These are phyloP conservation scores for Termitomyces bulborhizus DNA, from an alignment of 768 basidiomycete species.

Conservation along the genomic window DNA sequence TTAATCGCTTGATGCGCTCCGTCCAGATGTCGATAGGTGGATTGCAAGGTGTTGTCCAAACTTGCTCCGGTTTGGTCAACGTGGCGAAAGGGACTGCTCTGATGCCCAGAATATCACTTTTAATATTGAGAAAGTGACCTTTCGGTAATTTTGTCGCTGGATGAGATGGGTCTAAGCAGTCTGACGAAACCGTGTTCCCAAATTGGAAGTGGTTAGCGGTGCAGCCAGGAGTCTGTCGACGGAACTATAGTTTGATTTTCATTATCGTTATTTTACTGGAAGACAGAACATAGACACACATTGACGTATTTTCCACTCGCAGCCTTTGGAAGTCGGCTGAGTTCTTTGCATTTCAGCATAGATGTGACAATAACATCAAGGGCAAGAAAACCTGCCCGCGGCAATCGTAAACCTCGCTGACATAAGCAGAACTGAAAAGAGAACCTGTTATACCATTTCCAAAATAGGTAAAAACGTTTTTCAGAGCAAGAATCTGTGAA, in stretches of 20 bases:
- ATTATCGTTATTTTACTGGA: not conserved
- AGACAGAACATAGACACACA: slow-evolving; percentile 18
- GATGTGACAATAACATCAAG: not conserved
- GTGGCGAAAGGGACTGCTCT: slow-evolving; percentile 25
- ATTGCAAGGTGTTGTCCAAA: slow-evolving; percentile 18
- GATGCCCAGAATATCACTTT: slow-evolving; percentile 15
- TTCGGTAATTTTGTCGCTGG: slow-evolving; percentile 11
- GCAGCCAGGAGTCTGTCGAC: slow-evolving; percentile 34
- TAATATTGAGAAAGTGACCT: slow-evolving; percentile 12
- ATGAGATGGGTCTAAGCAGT: slow-evolving; percentile 24
- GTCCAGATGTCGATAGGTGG: slow-evolving; percentile 14
- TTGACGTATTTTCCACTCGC: slow-evolving; percentile 26
- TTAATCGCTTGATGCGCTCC: slow-evolving; percentile 11
- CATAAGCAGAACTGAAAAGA: not conserved
- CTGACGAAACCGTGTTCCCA: not conserved
- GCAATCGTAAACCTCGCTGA: not conserved
- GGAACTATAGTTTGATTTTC: slow-evolving; percentile 25
- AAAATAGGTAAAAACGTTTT: too few species aligned
- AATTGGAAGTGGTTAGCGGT: slow-evolving; percentile 11
- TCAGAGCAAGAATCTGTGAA: too few species aligned
- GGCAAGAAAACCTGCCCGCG: not conserved
- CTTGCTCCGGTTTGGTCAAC: slow-evolving; percentile 16
- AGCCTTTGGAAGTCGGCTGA: slow-evolving; percentile 26
- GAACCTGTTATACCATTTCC: too few species aligned
- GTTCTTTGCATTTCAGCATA: slow-evolving; percentile 25